These are phyloP conservation scores for Suillus americanus DNA, from an alignment of 768 basidiomycete genomes.

Conservation along the genomic window DNA sequence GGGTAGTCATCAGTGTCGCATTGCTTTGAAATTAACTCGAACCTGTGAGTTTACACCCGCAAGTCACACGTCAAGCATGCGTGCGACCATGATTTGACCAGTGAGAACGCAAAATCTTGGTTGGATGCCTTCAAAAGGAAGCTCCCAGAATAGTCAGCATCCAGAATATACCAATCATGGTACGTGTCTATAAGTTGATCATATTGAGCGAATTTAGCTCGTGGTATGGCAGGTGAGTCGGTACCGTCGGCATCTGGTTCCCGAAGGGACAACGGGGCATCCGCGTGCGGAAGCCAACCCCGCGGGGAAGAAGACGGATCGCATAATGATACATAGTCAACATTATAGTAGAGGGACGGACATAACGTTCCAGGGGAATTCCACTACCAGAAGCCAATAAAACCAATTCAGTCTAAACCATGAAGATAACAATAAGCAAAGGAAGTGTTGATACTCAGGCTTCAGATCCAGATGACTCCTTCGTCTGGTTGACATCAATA, in stretches of 20 bases:
- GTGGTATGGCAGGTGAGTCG: not conserved
- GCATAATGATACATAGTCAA: not conserved
- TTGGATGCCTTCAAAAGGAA: not conserved
- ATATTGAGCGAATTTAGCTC: not conserved
- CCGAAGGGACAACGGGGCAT: no score
- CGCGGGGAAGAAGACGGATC: not conserved
- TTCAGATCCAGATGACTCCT: conserved; percentile 15
- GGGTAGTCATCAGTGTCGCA: not conserved
- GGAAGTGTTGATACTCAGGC: conserved; percentile 6
- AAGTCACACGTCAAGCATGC: not conserved
- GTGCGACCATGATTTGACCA: not conserved
- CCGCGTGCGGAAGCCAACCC: not conserved
- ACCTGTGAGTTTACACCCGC: not conserved
- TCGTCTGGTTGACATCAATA: conserved; percentile 27
- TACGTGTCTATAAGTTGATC: not conserved
- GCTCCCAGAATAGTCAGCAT: not conserved
- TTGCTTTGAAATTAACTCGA: not conserved
- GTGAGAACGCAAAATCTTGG: not conserved
- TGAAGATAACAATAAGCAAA: not conserved
- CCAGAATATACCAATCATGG: not conserved
- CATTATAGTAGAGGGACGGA: not conserved
- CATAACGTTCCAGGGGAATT: not conserved
- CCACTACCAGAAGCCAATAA: not conserved
- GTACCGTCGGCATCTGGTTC: not conserved
- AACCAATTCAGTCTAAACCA: not conserved